Conservation (phyloP, 306 rosid species). For the Lithocarpus polystachyus region DNA sequence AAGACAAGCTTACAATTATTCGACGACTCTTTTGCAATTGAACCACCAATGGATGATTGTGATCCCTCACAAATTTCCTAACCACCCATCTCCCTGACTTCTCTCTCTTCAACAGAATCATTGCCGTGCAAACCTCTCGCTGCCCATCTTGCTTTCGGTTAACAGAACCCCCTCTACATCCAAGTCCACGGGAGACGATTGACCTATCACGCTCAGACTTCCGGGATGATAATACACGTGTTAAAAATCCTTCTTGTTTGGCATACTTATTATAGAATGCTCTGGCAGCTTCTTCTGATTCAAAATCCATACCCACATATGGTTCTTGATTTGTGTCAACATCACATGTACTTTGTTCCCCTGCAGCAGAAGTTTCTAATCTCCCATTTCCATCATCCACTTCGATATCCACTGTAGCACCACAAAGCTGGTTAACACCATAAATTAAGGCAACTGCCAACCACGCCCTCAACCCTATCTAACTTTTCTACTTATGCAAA, state of each 20-base stretch:
- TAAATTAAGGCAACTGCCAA: conserved; percentile 1
- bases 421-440: conserved; percentile 3
- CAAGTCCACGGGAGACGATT: conserved; percentile 37
- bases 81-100: conserved; percentile 27
- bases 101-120: conserved; percentile 31
- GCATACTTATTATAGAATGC: conserved; percentile 33
- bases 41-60: conserved; percentile 31
- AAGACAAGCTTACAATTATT: conserved; percentile 26
- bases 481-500: not conserved
- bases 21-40: conserved; percentile 18
- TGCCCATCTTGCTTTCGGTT: conserved; percentile 19
- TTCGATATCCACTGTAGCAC: conserved; percentile 31
- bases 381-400: conserved; percentile 25
- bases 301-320: conserved; percentile 28
- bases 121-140: conserved; percentile 22
- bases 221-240: conserved; percentile 36
- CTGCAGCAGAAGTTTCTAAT: conserved; percentile 27
- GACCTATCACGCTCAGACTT: conserved; percentile 42
- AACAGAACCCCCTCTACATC: conserved; percentile 30
- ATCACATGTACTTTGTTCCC: conserved; percentile 21
- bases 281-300: conserved; percentile 30
- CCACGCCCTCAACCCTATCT: not conserved
- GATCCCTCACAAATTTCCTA: conserved; percentile 32
- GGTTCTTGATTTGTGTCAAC: conserved; percentile 32
- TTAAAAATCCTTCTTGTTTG: conserved; percentile 24